Evolutionary conservation across 2,329 filamentous ascomycete species (phyloP).

Genomic region (Fusarium incarnatum): DNA sequence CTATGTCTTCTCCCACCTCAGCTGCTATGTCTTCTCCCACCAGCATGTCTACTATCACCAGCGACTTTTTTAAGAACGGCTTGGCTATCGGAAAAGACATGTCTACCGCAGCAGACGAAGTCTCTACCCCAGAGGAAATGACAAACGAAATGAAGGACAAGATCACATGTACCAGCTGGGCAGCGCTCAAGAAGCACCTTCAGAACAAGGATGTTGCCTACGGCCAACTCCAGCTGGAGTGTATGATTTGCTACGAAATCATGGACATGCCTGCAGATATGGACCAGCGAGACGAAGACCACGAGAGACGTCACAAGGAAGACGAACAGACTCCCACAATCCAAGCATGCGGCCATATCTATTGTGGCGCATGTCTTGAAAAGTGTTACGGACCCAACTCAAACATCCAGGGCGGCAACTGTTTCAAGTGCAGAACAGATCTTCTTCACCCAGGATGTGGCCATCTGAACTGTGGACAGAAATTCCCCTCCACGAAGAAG

Average conservation of each 20-base stretch:
- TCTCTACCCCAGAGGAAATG: not conserved
- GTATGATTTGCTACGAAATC: not conserved
- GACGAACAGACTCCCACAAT: not conserved
- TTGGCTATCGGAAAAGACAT: too few relatives aligned
- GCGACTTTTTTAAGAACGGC: too few relatives aligned
- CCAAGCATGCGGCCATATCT: slow-evolving; percentile 13
- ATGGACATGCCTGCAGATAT: not conserved
- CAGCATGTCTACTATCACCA: too few relatives aligned
- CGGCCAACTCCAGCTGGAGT: not conserved
- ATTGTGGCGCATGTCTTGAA: slow-evolving; percentile 1
- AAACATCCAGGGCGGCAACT: not conserved
- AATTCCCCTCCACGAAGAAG: not conserved
- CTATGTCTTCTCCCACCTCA: too few relatives aligned
- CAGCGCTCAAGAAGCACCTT: not conserved
- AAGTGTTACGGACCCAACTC: not conserved
- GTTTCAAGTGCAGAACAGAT: not conserved
- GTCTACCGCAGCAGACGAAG: too few relatives aligned
- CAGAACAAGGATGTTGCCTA: not conserved
- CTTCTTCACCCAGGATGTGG: not conserved
- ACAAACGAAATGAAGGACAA: not conserved
- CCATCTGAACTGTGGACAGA: not conserved
- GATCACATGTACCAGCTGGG: not conserved
- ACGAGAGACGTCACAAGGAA: not conserved
- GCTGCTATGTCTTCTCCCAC: too few relatives aligned
- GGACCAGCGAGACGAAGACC: not conserved